phyloP scores from a whole-genome alignment of 805 yeast species.

The Yarrowia sp. region DNA sequence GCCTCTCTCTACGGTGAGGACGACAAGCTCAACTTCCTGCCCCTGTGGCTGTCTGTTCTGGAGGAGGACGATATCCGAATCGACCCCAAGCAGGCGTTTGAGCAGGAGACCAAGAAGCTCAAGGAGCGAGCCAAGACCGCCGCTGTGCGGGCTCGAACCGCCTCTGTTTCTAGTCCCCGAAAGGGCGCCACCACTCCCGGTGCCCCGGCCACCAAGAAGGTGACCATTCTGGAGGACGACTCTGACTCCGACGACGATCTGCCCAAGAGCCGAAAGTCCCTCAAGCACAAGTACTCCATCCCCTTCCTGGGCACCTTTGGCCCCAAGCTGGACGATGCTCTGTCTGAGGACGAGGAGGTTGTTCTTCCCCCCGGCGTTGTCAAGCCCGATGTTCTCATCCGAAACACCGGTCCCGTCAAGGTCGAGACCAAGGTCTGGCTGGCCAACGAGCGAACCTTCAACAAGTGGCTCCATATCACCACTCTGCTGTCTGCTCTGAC shows the following conservation, averaged over 20 bases:
- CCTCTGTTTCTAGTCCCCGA: constrained; percentile 26
- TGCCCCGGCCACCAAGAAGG: constrained; percentile 16
- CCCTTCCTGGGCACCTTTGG: constrained; percentile 43
- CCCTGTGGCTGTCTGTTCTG: constrained; percentile 92
- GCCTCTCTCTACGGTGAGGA: constrained; percentile 85
- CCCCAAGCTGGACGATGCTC: constrained; percentile 23
- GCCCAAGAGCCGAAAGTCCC: constrained; percentile 10
- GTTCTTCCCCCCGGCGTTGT: constrained; percentile 85
- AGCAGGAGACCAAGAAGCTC: constrained; percentile 55
- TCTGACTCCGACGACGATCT: constrained; percentile 19
- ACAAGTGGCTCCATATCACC: constrained; percentile 91
- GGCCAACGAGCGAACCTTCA: constrained; percentile 96
- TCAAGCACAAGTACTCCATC: constrained; percentile 26
- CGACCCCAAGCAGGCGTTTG: constrained; percentile 76
- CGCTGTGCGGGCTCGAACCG: constrained; percentile 17
- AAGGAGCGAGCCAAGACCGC: constrained; percentile 20
- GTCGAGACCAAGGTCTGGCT: constrained; percentile 98
- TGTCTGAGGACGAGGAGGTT: constrained; percentile 79
- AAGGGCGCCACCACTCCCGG: not conserved
- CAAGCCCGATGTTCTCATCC: constrained; percentile 73
- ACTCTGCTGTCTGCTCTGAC: constrained; percentile 81
- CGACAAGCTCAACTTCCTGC: constrained; percentile 83
- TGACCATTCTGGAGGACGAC: constrained; percentile 38
- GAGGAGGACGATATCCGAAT: constrained; percentile 67
- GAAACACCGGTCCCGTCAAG: constrained; percentile 87